phyloP scores from a whole-genome alignment of 2,329 filamentous ascomycete genomes.

The Beauveria medogensis region DNA sequence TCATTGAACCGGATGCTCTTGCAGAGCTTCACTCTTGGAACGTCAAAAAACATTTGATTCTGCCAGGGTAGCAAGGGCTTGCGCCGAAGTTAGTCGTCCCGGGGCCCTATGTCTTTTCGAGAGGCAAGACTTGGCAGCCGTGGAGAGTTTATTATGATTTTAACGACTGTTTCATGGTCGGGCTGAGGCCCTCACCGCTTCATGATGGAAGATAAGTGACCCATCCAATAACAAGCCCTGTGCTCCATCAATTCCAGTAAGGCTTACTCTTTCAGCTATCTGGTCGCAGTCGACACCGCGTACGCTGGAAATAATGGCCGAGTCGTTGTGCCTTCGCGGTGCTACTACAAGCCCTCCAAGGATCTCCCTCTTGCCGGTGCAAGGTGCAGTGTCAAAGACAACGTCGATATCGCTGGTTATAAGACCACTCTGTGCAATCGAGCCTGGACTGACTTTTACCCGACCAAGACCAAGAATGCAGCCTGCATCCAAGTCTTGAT shows the following conservation, averaged over 20 bases:
- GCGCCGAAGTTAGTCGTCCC: not conserved
- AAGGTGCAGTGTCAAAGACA: conserved; percentile 15
- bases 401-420: conserved; percentile 12
- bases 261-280: not conserved
- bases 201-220: not conserved
- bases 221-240: not conserved
- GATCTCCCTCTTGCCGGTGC: conserved; percentile 8
- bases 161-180: conserved; percentile 4
- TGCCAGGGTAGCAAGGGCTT: not conserved
- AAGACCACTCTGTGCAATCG: conserved; percentile 15
- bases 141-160: conserved; percentile 11
- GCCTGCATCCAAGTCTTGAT: conserved; percentile 1
- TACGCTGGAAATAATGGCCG: not conserved
- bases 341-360: conserved; percentile 2
- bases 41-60: not conserved
- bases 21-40: not conserved
- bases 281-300: not conserved
- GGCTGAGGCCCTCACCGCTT: not conserved
- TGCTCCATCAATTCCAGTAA: too few relatives aligned
- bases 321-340: conserved; percentile 9
- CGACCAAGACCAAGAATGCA: conserved; percentile 6
- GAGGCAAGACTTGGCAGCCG: conserved; percentile 6
- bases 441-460: conserved; percentile 8
- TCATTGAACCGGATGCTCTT: not conserved
- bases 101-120: conserved; percentile 5